Evolutionary conservation across 352 stramenopile genomes (phyloP).

Genomic region (Globisporangium cederbergense): DNA sequence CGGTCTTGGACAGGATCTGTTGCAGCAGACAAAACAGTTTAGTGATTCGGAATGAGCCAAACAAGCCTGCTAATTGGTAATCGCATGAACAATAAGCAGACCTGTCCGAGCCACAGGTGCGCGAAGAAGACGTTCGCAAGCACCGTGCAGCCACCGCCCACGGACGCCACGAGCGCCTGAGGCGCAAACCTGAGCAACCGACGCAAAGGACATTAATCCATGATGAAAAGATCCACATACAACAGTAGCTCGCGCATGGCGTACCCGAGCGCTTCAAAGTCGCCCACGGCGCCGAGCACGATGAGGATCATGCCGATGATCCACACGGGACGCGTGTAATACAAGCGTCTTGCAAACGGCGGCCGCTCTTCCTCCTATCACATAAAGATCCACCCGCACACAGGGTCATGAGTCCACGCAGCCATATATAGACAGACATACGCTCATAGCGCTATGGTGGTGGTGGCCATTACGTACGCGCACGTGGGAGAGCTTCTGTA

Average conservation of each 20-base stretch:
- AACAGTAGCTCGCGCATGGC: neutral
- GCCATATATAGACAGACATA: neutral
- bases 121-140: conserved; percentile 89
- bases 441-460: neutral
- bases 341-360: conserved; percentile 57
- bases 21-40: neutral
- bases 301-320: conserved; percentile 79
- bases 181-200: conserved; percentile 55
- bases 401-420: conserved; percentile 1
- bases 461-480: conserved; percentile 33
- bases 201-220: neutral
- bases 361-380: conserved; percentile 63
- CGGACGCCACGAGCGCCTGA: conserved; percentile 81
- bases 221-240: neutral
- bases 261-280: conserved; percentile 84
- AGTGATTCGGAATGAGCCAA: neutral
- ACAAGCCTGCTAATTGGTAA: too few relatives aligned
- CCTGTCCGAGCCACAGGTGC: conserved; percentile 80
- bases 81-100: conserved; percentile 9
- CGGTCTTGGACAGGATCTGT: conserved; percentile 56
- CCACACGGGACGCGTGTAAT: conserved; percentile 84
- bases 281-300: conserved; percentile 72
- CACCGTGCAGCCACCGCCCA: conserved; percentile 83
- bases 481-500: conserved; percentile 85
- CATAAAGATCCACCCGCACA: conserved; percentile 18